A percentile compares a stretch with the other conserved stretches of the same genome.
Conservation (phyloP, 345 rosid genomes). For the Bruguiera sexangula region DNA sequence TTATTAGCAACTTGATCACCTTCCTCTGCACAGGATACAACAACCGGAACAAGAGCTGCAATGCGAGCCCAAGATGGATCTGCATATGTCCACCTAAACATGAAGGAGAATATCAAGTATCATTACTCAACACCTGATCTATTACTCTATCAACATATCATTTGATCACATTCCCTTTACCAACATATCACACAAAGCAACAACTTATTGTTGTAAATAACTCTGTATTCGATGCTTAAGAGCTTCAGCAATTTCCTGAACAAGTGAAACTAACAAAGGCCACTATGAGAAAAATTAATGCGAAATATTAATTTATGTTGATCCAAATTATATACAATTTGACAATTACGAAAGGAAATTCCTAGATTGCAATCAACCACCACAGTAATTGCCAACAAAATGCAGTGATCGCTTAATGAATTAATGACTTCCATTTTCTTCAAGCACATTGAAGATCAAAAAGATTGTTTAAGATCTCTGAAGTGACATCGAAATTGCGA, state of each 20-base stretch:
- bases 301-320: too few species aligned
- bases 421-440: neutral
- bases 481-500: neutral
- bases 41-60: constrained; percentile 68
- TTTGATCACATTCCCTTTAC: neutral
- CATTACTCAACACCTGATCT: constrained; percentile 1
- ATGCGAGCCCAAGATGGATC: constrained; percentile 87
- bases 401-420: neutral
- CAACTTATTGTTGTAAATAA: neutral
- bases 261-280: too few species aligned
- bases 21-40: constrained; percentile 70
- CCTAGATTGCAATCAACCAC: neutral
- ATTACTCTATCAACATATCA: neutral
- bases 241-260: too few species aligned
- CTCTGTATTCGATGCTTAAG: too few species aligned
- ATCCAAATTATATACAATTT: too few species aligned
- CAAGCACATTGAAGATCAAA: neutral
- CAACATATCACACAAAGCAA: neutral
- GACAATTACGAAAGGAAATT: too few species aligned
- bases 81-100: constrained; percentile 65
- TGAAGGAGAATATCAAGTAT: neutral
- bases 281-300: too few species aligned
- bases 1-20: constrained; percentile 62
- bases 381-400: neutral
- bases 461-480: neutral